Percentiles rank a stretch among this genome's conserved stretches.
Conservation (phyloP, 352 stramenopile genomes). For the Nothophytophthora sp. region DNA sequence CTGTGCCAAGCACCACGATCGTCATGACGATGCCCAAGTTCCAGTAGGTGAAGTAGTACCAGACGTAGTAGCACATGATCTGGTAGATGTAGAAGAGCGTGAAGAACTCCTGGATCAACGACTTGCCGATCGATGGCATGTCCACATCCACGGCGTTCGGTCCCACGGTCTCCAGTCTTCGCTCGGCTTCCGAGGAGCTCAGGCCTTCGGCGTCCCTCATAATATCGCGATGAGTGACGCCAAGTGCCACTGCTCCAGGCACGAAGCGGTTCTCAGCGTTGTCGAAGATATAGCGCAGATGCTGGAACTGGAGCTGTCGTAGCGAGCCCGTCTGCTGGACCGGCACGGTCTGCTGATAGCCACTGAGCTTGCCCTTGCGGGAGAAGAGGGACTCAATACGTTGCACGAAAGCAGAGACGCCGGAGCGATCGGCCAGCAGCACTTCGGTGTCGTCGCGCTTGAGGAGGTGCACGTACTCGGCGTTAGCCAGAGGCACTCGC, state of each 20-base stretch:
- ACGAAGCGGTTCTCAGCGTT: conserved; percentile 21
- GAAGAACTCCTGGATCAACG: conserved; percentile 28
- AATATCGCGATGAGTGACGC: conserved; percentile 19
- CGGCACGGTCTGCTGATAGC: conserved; percentile 12
- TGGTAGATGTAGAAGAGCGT: conserved; percentile 38
- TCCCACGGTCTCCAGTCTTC: conserved; percentile 14
- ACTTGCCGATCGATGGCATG: conserved; percentile 27
- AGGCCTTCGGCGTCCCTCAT: conserved; percentile 3
- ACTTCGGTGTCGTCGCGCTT: conserved; percentile 28
- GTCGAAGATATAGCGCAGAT: conserved; percentile 36
- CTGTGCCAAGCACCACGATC: conserved; percentile 25
- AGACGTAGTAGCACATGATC: conserved; percentile 45
- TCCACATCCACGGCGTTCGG: conserved; percentile 27
- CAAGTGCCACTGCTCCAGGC: conserved; percentile 20
- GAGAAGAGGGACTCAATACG: conserved; percentile 25
- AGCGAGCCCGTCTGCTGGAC: conserved; percentile 15
- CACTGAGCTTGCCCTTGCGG: conserved; percentile 18
- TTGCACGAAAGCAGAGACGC: conserved; percentile 19
- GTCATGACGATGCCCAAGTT: conserved; percentile 34
- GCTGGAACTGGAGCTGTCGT: conserved; percentile 34
- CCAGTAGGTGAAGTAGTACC: conserved; percentile 47
- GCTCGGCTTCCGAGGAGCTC: conserved; percentile 4
- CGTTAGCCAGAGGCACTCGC: conserved; percentile 11
- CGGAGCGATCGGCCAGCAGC: conserved; percentile 22
- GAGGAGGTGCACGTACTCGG: conserved; percentile 27